Evolutionary conservation across 306 rosid genomes (phyloP).

Genomic region (Vachellia collinsii): DNA sequence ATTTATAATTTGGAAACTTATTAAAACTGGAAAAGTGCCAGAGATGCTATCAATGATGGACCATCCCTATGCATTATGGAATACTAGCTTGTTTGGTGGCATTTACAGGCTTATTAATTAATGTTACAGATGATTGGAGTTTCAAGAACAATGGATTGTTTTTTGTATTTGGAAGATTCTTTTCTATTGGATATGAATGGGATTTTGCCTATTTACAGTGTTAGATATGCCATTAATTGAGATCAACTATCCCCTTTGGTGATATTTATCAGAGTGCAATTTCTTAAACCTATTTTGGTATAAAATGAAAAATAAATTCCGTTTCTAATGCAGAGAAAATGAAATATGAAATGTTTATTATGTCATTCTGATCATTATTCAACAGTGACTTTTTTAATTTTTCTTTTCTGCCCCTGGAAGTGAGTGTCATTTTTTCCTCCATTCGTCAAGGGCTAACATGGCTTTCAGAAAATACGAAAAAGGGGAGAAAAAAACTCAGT

Average conservation of each 20-base stretch:
- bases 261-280: neutral
- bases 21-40: neutral
- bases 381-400: neutral
- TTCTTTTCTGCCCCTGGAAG: neutral
- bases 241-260: neutral
- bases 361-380: neutral
- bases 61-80: neutral
- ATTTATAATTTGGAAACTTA: neutral
- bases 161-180: neutral
- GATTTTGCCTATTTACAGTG: constrained; percentile 5
- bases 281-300: neutral
- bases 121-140: neutral
- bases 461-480: too few species aligned
- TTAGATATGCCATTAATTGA: constrained; percentile 32
- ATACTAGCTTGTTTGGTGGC: neutral
- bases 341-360: neutral
- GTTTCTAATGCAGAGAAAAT: neutral
- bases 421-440: neutral
- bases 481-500: too few species aligned
- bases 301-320: neutral
- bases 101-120: neutral
- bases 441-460: neutral
- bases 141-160: neutral
- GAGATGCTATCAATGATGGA: neutral
- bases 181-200: neutral